Evolutionary conservation across 2,329 filamentous ascomycete genomes (phyloP).

Genomic region (Trichocomaceae sp.): DNA sequence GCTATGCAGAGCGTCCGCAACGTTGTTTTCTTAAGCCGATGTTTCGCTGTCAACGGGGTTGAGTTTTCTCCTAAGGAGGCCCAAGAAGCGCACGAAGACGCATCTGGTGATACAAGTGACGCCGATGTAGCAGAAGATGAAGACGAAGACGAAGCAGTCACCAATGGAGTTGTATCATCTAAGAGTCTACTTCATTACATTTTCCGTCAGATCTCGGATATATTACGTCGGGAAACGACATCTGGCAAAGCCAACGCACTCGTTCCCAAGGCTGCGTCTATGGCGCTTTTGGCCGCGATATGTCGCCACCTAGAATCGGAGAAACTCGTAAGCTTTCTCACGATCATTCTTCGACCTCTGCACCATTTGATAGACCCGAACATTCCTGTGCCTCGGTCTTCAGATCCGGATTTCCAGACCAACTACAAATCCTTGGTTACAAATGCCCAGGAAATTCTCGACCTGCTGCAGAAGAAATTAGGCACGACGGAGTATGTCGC

Average conservation of each 20-base stretch:
- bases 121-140: conserved; percentile 31
- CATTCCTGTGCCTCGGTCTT: conserved; percentile 64
- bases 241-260: conserved; percentile 57
- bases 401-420: conserved; percentile 62
- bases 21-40: conserved; percentile 70
- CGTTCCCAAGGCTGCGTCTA: conserved; percentile 66
- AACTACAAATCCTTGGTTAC: conserved; percentile 65
- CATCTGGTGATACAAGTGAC: conserved; percentile 37
- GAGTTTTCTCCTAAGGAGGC: conserved; percentile 38
- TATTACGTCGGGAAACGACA: conserved; percentile 68
- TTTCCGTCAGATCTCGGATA: conserved; percentile 68
- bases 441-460: conserved; percentile 70
- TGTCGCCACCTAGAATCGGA: conserved; percentile 54
- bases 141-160: conserved; percentile 29
- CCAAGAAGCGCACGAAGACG: conserved; percentile 36
- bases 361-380: conserved; percentile 77
- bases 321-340: conserved; percentile 57
- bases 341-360: conserved; percentile 60
- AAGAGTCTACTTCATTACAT: conserved; percentile 63
- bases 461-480: conserved; percentile 74
- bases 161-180: conserved; percentile 20
- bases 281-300: conserved; percentile 67
- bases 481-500: conserved; percentile 74
- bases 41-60: conserved; percentile 52
- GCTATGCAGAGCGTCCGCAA: conserved; percentile 74